These are phyloP conservation scores for Linnemannia schmuckeri DNA, from an alignment of 192 early-diverging fungal species.

Conservation along the genomic window DNA sequence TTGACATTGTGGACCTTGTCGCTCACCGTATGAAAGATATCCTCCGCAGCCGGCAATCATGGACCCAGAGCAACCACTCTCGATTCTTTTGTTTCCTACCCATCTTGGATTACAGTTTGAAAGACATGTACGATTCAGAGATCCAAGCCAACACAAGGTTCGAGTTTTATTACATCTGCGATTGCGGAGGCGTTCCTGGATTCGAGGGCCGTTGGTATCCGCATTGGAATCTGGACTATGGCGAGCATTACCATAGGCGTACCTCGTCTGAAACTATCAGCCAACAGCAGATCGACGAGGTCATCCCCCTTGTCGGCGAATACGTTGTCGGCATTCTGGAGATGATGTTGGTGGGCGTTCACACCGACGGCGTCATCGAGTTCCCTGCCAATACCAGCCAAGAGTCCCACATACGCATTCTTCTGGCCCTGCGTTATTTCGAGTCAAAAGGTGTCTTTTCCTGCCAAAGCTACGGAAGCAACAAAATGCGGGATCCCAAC, in stretches of 20 bases:
- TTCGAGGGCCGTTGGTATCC: conserved; percentile 3
- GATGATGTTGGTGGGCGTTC: conserved; percentile 18
- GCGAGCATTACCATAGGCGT: not conserved
- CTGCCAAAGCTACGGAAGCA: not conserved
- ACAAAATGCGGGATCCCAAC: no score
- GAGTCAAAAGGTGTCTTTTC: not conserved
- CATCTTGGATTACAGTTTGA: not conserved
- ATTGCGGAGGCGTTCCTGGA: conserved; percentile 28
- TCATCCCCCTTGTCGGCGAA: conserved; percentile 1
- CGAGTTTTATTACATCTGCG: conserved; percentile 29
- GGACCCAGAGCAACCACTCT: conserved; percentile 9
- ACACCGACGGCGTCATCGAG: not conserved
- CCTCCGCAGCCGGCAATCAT: not conserved
- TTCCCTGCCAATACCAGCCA: not conserved
- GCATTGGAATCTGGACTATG: conserved; percentile 20
- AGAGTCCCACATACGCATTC: not conserved
- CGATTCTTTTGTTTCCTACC: conserved; percentile 15
- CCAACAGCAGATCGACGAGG: not conserved
- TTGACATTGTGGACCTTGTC: not conserved
- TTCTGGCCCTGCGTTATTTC: conserved; percentile 12
- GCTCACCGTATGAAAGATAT: conserved; percentile 8
- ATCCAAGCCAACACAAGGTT: conserved; percentile 12
- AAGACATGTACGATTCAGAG: not conserved
- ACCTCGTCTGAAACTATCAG: not conserved
- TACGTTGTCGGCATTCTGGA: conserved; percentile 37